phyloP scores from a whole-genome alignment of 2,329 filamentous ascomycete species.

The Colletotrichum aenigma region DNA sequence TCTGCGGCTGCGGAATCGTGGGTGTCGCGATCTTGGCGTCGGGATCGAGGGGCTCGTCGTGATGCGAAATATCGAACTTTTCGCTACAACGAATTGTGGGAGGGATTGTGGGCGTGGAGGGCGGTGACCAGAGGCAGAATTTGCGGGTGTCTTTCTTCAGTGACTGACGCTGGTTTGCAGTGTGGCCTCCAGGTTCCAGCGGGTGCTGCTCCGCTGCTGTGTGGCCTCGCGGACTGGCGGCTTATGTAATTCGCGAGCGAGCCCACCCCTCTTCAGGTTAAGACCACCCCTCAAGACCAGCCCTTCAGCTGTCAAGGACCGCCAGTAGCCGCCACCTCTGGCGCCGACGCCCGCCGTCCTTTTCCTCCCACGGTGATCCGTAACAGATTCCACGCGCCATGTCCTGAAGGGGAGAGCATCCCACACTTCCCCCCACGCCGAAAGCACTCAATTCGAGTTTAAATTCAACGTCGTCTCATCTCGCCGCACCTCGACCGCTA shows the following conservation, averaged over 20 bases:
- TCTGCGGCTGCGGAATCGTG: slow-evolving; percentile 29
- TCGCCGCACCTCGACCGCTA: background rate
- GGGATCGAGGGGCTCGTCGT: slow-evolving; percentile 16
- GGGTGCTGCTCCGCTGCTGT: background rate
- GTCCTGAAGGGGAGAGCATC: slow-evolving; percentile 14
- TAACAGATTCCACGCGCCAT: slow-evolving; percentile 17
- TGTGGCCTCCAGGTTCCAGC: background rate
- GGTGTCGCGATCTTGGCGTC: slow-evolving; percentile 22
- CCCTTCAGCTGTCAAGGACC: background rate
- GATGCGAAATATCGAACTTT: slow-evolving; percentile 48
- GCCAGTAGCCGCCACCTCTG: background rate
- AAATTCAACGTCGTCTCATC: slow-evolving; percentile 25
- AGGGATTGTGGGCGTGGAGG: slow-evolving; percentile 41
- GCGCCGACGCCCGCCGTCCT: background rate
- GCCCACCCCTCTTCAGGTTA: background rate
- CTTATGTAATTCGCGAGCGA: background rate
- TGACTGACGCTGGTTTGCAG: background rate
- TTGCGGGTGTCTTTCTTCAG: background rate
- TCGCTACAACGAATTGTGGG: slow-evolving; percentile 46
- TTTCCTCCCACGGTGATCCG: slow-evolving; percentile 6
- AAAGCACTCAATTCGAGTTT: slow-evolving; percentile 21
- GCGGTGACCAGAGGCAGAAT: slow-evolving; percentile 44
- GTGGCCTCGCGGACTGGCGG: background rate
- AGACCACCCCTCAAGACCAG: background rate
- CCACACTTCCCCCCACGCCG: slow-evolving; percentile 19